Evolutionary conservation across 805 yeast species (phyloP).

Genomic region (Monosporozyma aerobia): DNA sequence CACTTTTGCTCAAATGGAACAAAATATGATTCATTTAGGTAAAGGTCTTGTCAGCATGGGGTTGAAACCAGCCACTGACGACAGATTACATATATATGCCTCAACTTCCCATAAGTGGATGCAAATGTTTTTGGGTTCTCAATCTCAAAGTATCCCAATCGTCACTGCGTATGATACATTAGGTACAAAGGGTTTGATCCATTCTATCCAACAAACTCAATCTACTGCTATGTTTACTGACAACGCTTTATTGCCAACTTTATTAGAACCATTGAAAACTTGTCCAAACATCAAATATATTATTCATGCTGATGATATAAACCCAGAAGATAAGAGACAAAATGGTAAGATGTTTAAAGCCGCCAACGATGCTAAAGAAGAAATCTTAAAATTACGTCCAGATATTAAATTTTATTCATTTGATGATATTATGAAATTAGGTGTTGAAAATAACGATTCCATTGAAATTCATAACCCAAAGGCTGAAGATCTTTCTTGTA

Average conservation of each 20-base stretch:
- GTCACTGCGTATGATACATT: slow-evolving; percentile 96
- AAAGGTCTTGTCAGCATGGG: slow-evolving; percentile 74
- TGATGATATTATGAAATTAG: slow-evolving; percentile 58
- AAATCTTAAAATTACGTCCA: slow-evolving; percentile 60
- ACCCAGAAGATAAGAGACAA: slow-evolving; percentile 52
- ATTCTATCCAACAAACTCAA: slow-evolving; percentile 75
- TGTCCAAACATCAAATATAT: slow-evolving; percentile 56
- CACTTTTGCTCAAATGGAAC: slow-evolving; percentile 48
- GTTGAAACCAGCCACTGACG: slow-evolving; percentile 47
- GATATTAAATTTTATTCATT: slow-evolving; percentile 59
- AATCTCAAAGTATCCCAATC: slow-evolving; percentile 70
- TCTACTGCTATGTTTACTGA: slow-evolving; percentile 78
- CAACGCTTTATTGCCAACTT: slow-evolving; percentile 55
- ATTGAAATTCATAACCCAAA: slow-evolving; percentile 35
- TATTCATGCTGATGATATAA: slow-evolving; percentile 59
- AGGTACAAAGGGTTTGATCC: slow-evolving; percentile 81
- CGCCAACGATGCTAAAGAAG: slow-evolving; percentile 49
- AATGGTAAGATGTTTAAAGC: slow-evolving; percentile 49
- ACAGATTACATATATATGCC: slow-evolving; percentile 76
- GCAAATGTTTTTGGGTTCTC: slow-evolving; percentile 73
- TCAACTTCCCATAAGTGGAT: slow-evolving; percentile 85
- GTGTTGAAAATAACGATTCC: slow-evolving; percentile 39
- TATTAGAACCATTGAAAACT: slow-evolving; percentile 62
- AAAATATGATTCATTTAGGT: slow-evolving; percentile 46
- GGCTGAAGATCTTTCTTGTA: slow-evolving; percentile 46